These are phyloP conservation scores for Rhodotorula kratochvilovae DNA, from an alignment of 768 basidiomycete genomes.

Conservation along the genomic window DNA sequence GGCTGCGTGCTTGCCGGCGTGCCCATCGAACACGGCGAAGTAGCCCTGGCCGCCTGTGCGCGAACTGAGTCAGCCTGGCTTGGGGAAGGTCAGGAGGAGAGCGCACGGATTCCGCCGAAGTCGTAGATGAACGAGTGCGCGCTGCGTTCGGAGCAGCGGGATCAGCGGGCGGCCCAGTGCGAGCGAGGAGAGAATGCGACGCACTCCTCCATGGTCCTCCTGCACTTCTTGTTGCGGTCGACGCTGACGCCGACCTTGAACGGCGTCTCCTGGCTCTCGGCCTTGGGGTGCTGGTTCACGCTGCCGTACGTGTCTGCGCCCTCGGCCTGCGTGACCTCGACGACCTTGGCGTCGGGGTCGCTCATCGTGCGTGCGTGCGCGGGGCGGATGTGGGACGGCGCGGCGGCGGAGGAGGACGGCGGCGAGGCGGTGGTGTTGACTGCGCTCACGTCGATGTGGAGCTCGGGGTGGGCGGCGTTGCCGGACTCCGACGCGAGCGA, in stretches of 20 bases:
- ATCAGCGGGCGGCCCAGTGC: no score
- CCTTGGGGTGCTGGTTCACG: conserved; percentile 29
- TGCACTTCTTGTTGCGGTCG: conserved; percentile 69
- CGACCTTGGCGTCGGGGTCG: conserved; percentile 8
- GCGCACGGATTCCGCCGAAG: conserved; percentile 63
- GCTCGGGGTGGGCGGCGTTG: not conserved
- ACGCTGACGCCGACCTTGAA: conserved; percentile 65
- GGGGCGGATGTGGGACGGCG: not conserved
- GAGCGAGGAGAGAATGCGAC: not conserved
- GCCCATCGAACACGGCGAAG: conserved; percentile 97
- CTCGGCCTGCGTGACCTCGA: conserved; percentile 10
- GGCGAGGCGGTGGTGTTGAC: conserved; percentile 12
- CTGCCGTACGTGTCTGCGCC: conserved; percentile 29
- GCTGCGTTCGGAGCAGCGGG: not conserved
- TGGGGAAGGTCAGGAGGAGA: no score
- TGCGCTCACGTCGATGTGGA: conserved; percentile 29
- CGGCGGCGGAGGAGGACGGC: not conserved
- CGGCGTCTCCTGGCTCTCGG: conserved; percentile 54
- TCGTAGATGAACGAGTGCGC: conserved; percentile 88
- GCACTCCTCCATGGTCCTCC: conserved; percentile 94
- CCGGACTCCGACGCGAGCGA: not conserved
- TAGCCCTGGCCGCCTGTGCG: conserved; percentile 73
- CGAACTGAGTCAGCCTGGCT: not conserved
- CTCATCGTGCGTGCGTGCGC: not conserved
- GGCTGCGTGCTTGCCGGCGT: conserved; percentile 96